phyloP scores from a whole-genome alignment of 805 yeast genomes.

The Wickerhamiella australiensis region DNA sequence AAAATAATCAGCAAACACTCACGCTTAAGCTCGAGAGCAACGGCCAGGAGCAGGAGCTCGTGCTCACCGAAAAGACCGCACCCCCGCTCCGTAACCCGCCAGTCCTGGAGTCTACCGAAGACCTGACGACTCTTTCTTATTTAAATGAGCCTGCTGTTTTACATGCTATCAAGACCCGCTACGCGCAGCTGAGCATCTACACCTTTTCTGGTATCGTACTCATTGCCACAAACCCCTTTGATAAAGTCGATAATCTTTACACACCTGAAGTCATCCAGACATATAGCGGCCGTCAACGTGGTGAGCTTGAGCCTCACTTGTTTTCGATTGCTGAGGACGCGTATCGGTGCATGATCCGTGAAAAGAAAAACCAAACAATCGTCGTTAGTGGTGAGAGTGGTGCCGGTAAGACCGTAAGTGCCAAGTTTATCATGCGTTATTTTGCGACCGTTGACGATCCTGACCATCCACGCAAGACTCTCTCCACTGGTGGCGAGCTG shows the following conservation, averaged over 20 bases:
- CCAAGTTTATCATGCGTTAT: slow-evolving; percentile 94
- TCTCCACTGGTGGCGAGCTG: slow-evolving; percentile 42
- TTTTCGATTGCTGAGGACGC: slow-evolving; percentile 98
- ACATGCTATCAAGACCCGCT: slow-evolving; percentile 83
- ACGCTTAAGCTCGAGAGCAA: slow-evolving; percentile 40
- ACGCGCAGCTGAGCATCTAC: slow-evolving; percentile 79
- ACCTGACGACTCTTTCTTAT: slow-evolving; percentile 81
- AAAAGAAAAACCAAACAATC: slow-evolving; percentile 78
- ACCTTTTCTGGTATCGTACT: slow-evolving; percentile 95
- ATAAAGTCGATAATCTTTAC: slow-evolving; percentile 78
- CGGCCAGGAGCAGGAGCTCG: slow-evolving; percentile 13
- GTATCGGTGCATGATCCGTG: slow-evolving; percentile 83
- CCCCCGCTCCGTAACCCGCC: slow-evolving; percentile 83
- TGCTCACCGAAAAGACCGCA: slow-evolving; percentile 37
- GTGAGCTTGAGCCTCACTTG: slow-evolving; percentile 92
- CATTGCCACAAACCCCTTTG: slow-evolving; percentile 94
- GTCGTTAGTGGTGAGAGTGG: slow-evolving; percentile 98
- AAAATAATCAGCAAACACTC: slow-evolving; percentile 37
- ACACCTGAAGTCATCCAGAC: slow-evolving; percentile 90
- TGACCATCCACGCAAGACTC: slow-evolving; percentile 24
- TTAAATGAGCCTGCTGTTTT: slow-evolving; percentile 93
- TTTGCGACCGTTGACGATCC: slow-evolving; percentile 80
- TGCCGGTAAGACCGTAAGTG: slow-evolving; percentile 96
- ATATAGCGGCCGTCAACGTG: slow-evolving; percentile 83
- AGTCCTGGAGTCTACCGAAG: slow-evolving; percentile 84